Evolutionary conservation across 2,329 filamentous ascomycete genomes (phyloP).

Genomic region (Paecilomyces variotii): DNA sequence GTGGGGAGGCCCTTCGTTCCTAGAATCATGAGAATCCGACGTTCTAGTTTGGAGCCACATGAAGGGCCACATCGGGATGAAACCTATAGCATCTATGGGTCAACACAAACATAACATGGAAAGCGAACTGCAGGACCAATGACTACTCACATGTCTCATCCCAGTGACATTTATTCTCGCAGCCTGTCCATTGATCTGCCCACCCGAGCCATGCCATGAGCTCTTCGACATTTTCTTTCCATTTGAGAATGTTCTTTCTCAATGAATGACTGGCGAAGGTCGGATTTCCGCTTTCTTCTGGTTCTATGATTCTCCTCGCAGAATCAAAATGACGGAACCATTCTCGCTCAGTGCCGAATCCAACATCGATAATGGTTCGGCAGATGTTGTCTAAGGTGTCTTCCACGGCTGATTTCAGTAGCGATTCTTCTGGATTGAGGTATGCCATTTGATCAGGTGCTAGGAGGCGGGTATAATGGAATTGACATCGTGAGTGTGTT

Average conservation of each 20-base stretch:
- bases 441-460: background rate
- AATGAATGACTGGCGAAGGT: background rate
- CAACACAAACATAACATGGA: background rate
- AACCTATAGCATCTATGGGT: constrained; percentile 18
- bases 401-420: background rate
- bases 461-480: constrained; percentile 8
- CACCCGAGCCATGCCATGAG: constrained; percentile 46
- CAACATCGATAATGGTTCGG: background rate
- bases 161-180: constrained; percentile 33
- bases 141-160: constrained; percentile 29
- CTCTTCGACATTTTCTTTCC: constrained; percentile 32
- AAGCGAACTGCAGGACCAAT: no score
- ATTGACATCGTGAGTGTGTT: constrained; percentile 8
- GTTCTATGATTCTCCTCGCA: background rate
- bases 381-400: background rate
- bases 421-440: background rate
- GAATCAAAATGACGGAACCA: background rate
- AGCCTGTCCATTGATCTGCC: constrained; percentile 40
- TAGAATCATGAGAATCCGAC: constrained; percentile 6
- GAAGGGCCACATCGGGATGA: constrained; percentile 46
- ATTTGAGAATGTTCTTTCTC: constrained; percentile 7
- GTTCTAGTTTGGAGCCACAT: background rate
- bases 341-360: background rate
- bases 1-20: constrained; percentile 2
- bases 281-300: background rate